These are phyloP conservation scores for Pythium dissotocum DNA, from an alignment of 352 stramenopile species.

Conservation along the genomic window DNA sequence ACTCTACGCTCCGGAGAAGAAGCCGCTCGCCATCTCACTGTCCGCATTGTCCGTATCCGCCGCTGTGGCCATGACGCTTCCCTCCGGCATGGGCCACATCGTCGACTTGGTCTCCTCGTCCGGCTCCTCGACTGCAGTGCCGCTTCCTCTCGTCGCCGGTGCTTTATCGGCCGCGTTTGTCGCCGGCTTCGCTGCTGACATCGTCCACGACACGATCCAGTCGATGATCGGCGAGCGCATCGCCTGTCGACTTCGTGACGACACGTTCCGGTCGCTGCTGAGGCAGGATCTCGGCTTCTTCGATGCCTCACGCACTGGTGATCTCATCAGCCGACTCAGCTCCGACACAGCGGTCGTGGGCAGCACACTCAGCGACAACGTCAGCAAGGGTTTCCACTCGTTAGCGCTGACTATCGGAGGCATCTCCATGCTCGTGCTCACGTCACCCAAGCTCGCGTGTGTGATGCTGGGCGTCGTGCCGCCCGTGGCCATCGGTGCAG, in stretches of 20 bases:
- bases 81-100: no score
- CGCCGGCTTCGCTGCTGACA: no score
- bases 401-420: conserved; percentile 82
- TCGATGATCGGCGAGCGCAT: conserved; percentile 85
- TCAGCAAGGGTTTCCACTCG: conserved; percentile 71
- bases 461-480: conserved; percentile 92
- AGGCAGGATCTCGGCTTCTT: conserved; percentile 92
- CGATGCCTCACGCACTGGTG: conserved; percentile 85
- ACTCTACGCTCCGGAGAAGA: no score
- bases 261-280: conserved; percentile 79
- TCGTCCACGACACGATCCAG: no score
- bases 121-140: no score
- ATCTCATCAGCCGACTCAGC: conserved; percentile 91
- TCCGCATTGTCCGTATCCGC: no score
- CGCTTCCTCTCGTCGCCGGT: no score
- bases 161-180: no score
- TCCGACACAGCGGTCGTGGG: conserved; percentile 91
- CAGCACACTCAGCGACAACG: conserved; percentile 91
- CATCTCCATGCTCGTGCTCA: conserved; percentile 91
- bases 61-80: no score
- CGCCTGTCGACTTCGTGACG: conserved; percentile 70
- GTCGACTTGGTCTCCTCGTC: no score
- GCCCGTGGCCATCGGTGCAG: conserved; percentile 86
- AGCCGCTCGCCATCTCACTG: no score
- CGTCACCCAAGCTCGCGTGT: conserved; percentile 88